Evolutionary conservation across 73 alveolate species (phyloP), one percentile per base, ranked within the genome.

Genomic region (Paramecium bursaria): DNA sequence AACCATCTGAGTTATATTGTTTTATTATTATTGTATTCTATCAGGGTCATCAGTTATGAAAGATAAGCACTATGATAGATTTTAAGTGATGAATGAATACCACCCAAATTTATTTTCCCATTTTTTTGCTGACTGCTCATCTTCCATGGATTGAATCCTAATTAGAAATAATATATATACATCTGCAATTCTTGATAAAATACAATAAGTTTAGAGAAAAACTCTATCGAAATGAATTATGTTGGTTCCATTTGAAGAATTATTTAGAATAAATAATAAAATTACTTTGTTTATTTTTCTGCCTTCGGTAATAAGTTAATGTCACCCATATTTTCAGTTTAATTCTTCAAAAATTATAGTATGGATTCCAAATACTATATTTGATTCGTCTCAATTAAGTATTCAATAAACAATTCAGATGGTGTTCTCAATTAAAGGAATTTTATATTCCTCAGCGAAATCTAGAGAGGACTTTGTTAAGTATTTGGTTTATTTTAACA

Each of bases 391-490:
- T n/a, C n/a, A n/a, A n/a, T 30, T 30, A 57, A 27, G 33, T 30
- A 27, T 57, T 13, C 9, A 57, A 10, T 19, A 57, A 57, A 29
- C 76, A 30, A 30, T 57, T 50, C 13, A 50, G 44, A 57, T 57
- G 27, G 35, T 19, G 27, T 57, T 7, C 33, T n/a, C 76, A 17
- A 14, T 57, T 50, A 57, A 30, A 30, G 0, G 47, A n/a, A 30
- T 50, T 57, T 57, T 30, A 30, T 57, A 23, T 19, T 57, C 33
- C 76, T 30, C 27, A 29, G 27, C 76, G 27, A 14, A 30, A 57
- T 57, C 33, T 30, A 23, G 76, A 48, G 27, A 50, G 76, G 33
- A n/a, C n/a, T n/a, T n/a, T 57, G 76, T 23, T 48, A 30, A 0
- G 51, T 50, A 57, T 30, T 30, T 57, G 27, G 13, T 23, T 27